Base-by-base conservation (phyloP, 805 yeast genomes). In the Candida sonorensis region DNA sequence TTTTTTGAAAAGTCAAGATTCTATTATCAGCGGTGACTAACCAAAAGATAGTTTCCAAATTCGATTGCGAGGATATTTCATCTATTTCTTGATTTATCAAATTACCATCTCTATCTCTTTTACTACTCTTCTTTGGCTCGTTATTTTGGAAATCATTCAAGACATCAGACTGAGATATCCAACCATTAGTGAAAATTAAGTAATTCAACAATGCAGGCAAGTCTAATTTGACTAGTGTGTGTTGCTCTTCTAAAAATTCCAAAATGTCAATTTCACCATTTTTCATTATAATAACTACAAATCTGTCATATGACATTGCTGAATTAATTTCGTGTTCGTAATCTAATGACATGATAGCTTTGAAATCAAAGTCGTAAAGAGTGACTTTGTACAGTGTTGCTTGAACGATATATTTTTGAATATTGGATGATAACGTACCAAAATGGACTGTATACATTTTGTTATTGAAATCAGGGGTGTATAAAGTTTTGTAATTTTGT, bases 21-120 rank as follows among this genome's bases (percentile, higher is more conserved):
- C 86, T 69, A 46, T 81, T 83, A 50, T 80, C 88, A 36, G 86
- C 88, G 2, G 88, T 81, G 5, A 80, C 83, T 29, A 79, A 69
- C 27, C 82, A 66, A 44, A 80, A 81, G 62, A 65, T 34, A 62
- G 66, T 45, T 48, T 63, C 55, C 45, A 62, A 27, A n/a, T 34
- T n/a, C n/a, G n/a, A n/a, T n/a, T n/a, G n/a, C n/a, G n/a, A n/a
- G n/a, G n/a, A n/a, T n/a, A n/a, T n/a, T n/a, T 23, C 14, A 10
- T 15, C 9, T 5, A 16, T 23, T 7, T 22, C 11, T 10, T n/a
- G 16, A 10, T 42, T 16, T 14, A 53, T 45, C 5, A 41, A 24
- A 27, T 44, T 41, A 10, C 52, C 60, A 23, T 43, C 36, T 10
- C 30, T 20, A 18, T 44, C 42, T 34, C 62, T 43, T 23, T 51